A percentile compares a stretch with the other conserved stretches of the same genome.
phyloP scores from a whole-genome alignment of 805 yeast species.

The Saccharomyces mikatae region DNA sequence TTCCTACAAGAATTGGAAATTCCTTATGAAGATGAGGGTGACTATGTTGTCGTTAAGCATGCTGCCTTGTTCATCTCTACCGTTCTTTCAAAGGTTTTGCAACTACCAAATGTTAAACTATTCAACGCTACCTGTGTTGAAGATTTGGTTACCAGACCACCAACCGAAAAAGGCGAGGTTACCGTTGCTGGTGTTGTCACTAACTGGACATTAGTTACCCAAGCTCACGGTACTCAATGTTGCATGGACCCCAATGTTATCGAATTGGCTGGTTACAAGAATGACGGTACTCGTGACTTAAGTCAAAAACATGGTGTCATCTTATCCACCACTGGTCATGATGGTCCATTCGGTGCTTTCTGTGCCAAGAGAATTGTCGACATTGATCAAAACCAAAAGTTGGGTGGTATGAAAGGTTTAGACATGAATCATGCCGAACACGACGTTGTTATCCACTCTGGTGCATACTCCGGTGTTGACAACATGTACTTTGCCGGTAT shows the following conservation, averaged over 20 bases:
- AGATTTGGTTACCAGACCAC: constrained; percentile 66
- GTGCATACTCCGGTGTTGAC: constrained; percentile 30
- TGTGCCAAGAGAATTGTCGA: constrained; percentile 60
- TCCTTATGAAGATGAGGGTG: constrained; percentile 71
- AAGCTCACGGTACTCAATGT: constrained; percentile 68
- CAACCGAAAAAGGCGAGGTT: constrained; percentile 45
- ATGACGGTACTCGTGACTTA: constrained; percentile 30
- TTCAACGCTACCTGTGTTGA: constrained; percentile 78
- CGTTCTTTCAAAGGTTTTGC: constrained; percentile 56
- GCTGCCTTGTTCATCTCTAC: constrained; percentile 74
- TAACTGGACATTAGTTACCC: constrained; percentile 72
- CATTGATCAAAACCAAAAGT: constrained; percentile 38
- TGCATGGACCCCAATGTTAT: constrained; percentile 81
- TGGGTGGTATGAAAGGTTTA: constrained; percentile 68
- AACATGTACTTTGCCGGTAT: constrained; percentile 46
- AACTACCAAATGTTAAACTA: constrained; percentile 65
- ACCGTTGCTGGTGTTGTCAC: constrained; percentile 75
- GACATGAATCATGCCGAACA: constrained; percentile 77
- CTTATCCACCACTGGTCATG: constrained; percentile 71
- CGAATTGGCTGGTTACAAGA: constrained; percentile 38
- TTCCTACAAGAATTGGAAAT: constrained; percentile 57
- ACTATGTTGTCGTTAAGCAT: constrained; percentile 71
- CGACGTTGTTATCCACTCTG: constrained; percentile 61
- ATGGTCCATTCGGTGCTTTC: constrained; percentile 78
- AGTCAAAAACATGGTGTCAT: constrained; percentile 40